Base-by-base conservation (phyloP, 495 filamentous ascomycete genomes). In the Penicillium egyptiacum region DNA sequence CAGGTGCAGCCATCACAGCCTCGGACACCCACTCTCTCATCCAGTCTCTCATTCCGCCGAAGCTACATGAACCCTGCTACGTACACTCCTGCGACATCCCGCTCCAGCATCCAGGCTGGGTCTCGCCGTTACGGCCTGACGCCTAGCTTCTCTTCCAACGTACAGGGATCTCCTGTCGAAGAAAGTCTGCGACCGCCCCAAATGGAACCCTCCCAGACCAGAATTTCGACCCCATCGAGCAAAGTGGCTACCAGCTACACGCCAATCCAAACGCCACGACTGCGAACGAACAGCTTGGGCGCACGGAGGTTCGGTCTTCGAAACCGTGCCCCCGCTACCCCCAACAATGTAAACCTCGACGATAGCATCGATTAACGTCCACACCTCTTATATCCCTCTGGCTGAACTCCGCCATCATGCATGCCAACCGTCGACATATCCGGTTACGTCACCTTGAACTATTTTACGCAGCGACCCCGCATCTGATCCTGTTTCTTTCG, bases 41-140 rank as follows among this genome's bases (percentile, higher is more conserved):
- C 73, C 14, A 67, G 64, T 6, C 68, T 81, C 23, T 74, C 76
- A 8, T 66, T 71, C 19, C 76, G 78, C 31, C 70, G 78, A 46
- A 76, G 68, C 62, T 73, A 79, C 33, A 70, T 75, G 60, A 67
- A 74, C 10, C 70, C 76, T 9, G 61, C 59, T 39, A 50, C 63
- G 1, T 68, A 73, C 39, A 72, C 75, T 3, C 76, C 79, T n/a
- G 63, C 71, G 19, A 73, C 76, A 17, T 67, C 77, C 10, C 70
- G 74, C 50, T 66, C 72, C 33, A 76, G 69, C 48, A 73, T 78
- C 53, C 77, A 79, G 54, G 75, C 71, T 16, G 78, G 76, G 23
- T 76, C 69, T n/a, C 73, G 77, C 22, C 70, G 77, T n/a, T 81
- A 80, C 49, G 75, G 73, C 3, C 46, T 73, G 16, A 60, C 70